Evolutionary conservation across 2,329 filamentous ascomycete genomes (phyloP).

Genomic region (Plectosphaerella plurivora): DNA sequence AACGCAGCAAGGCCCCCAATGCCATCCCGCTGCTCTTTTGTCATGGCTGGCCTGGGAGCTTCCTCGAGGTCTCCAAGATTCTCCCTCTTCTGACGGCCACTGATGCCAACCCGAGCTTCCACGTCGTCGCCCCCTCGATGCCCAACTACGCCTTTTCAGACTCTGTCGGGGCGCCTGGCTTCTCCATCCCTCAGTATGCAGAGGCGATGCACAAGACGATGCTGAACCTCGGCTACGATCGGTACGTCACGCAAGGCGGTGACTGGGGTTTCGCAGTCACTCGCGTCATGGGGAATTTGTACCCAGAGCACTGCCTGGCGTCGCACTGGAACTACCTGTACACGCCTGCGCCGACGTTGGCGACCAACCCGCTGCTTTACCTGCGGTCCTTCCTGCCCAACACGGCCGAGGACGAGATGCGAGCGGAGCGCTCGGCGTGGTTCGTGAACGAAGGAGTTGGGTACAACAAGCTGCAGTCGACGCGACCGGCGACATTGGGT

Average conservation of each 20-base stretch:
- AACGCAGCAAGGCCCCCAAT: conserved; percentile 40
- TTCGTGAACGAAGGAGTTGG: conserved; percentile 52
- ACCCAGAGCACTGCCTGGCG: conserved; percentile 52
- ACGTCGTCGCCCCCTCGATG: conserved; percentile 54
- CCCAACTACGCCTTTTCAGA: conserved; percentile 51
- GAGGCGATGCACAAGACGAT: conserved; percentile 65
- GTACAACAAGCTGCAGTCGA: conserved; percentile 58
- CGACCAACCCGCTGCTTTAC: conserved; percentile 51
- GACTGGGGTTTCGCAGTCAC: conserved; percentile 69
- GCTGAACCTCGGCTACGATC: conserved; percentile 59
- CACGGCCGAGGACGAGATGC: conserved; percentile 42
- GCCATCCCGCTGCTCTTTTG: conserved; percentile 63
- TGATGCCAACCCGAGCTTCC: conserved; percentile 37
- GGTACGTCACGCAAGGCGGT: conserved; percentile 62
- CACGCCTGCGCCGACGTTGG: conserved; percentile 41
- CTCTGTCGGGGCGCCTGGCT: conserved; percentile 21
- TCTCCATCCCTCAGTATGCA: conserved; percentile 27
- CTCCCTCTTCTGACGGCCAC: conserved; percentile 41
- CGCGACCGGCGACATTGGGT: conserved; percentile 68
- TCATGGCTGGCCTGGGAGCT: conserved; percentile 70
- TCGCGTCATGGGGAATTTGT: conserved; percentile 54
- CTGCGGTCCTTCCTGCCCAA: conserved; percentile 54
- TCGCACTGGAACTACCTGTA: conserved; percentile 56
- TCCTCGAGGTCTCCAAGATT: conserved; percentile 61
- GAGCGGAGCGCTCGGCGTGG: conserved; percentile 49